Evolutionary conservation across 495 filamentous ascomycete genomes (phyloP).

Genomic region (Aspergillus cristatus): DNA sequence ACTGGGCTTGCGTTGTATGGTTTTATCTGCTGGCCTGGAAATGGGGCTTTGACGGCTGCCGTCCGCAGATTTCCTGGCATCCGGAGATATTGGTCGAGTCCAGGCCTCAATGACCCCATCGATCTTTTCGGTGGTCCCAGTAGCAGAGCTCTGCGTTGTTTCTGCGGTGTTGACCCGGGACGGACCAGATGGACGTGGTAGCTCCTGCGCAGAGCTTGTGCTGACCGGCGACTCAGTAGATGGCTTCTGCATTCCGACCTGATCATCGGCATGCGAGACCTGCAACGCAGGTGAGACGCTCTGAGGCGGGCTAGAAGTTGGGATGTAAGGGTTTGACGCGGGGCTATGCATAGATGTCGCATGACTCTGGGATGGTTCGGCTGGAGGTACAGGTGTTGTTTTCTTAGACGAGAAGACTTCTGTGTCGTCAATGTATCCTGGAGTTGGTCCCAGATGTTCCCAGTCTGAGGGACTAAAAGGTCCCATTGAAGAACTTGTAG

Average conservation of each 20-base stretch:
- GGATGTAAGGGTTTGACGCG: not conserved
- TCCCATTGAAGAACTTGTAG: conserved; percentile 38
- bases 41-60: not conserved
- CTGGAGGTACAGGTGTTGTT: conserved; percentile 8
- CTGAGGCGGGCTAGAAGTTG: conserved; percentile 2
- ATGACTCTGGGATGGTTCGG: conserved; percentile 5
- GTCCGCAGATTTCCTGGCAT: conserved; percentile 3
- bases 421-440: conserved; percentile 26
- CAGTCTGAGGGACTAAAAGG: conserved; percentile 49
- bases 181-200: conserved; percentile 9
- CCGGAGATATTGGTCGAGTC: conserved; percentile 21
- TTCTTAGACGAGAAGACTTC: conserved; percentile 17
- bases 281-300: conserved; percentile 4
- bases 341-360: not conserved
- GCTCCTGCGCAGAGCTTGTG: conserved; percentile 10
- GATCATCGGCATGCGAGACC: conserved; percentile 5
- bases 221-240: conserved; percentile 15
- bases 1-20: conserved; percentile 5
- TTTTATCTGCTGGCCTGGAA: not conserved
- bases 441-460: conserved; percentile 43
- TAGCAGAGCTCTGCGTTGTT: conserved; percentile 17
- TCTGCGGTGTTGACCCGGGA: conserved; percentile 20
- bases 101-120: conserved; percentile 38
- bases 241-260: not conserved
- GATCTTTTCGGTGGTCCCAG: conserved; percentile 28